Conservation (phyloP, 1,284 basidiomycete species). For the Ceraceosorus bombacis region DNA sequence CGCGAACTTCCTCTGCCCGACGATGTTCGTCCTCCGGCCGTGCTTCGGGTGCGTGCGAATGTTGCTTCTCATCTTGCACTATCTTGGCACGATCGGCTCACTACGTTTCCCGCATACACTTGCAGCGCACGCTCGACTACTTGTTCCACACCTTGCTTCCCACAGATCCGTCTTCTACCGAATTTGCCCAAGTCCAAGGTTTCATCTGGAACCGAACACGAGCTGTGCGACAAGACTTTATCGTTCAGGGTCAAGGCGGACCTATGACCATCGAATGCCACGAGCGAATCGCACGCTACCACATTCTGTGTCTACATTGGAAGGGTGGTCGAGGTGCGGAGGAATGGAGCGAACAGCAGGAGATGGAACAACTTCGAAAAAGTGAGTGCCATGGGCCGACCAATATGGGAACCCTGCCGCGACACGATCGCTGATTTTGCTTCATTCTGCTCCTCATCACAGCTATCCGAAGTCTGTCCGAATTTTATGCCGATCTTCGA, state of each 20-base stretch:
- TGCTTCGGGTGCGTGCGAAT: conserved; percentile 56
- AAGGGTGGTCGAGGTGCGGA: conserved; percentile 51
- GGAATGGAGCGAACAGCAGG: conserved; percentile 64
- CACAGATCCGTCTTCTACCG: conserved; percentile 51
- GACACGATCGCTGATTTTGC: neutral
- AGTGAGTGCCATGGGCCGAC: conserved; percentile 54
- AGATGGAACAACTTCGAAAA: conserved; percentile 82
- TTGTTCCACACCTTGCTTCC: conserved; percentile 75
- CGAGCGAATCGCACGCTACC: conserved; percentile 86
- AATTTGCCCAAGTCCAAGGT: conserved; percentile 65
- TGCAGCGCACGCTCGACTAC: conserved; percentile 73
- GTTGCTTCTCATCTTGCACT: no score
- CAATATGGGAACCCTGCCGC: neutral
- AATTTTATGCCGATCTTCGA: conserved; percentile 79
- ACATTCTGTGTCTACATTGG: conserved; percentile 77
- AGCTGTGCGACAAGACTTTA: conserved; percentile 85
- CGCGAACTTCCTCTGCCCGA: conserved; percentile 78
- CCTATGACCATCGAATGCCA: conserved; percentile 75
- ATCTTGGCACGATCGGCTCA: neutral
- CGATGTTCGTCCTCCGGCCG: conserved; percentile 76
- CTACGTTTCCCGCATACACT: neutral
- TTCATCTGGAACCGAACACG: conserved; percentile 91
- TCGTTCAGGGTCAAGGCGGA: conserved; percentile 78
- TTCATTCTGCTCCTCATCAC: neutral
- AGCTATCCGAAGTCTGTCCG: conserved; percentile 61